Evolutionary conservation across 306 rosid genomes (phyloP), one percentile per base, ranked within the genome.

Genomic region (Vigna angularis): DNA sequence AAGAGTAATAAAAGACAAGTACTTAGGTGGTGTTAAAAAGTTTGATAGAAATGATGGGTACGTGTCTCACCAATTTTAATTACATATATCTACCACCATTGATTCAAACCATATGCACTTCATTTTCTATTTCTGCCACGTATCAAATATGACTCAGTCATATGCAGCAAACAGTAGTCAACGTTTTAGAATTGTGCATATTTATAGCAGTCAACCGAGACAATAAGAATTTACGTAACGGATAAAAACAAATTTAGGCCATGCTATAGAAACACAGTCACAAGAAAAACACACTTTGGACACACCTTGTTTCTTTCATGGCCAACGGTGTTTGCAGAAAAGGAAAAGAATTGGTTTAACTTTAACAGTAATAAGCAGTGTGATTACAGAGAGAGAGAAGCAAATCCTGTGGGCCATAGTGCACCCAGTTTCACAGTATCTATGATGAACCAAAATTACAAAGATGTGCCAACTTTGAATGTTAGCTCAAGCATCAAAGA

Each of bases 361-460:
- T 16, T 77, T 1, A 75, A 62, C 50, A 10, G 57, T 9, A 12
- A 11, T 49, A 50, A 50, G 4, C 1, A 14, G 68, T 64, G 28
- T 13, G 58, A 76, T 64, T 53, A 42, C 66, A 40, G n/a, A 34
- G 44, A 51, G 53, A 16, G 61, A 66, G 49, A 48, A 71, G 77
- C 68, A 67, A 83, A 79, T 56, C 78, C 16, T 51, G 87, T 83
- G 72, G 85, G 45, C 65, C 22, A 20, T 1, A 20, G 70, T 83
- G 79, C 22, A 83, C 90, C 81, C 66, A 67, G 48, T 45, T 65
- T 78, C 80, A 65, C 76, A 66, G 58, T 65, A 34, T 50, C 70
- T 68, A 66, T 15, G 42, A 66, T 28, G 2, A 62, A 34, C 3
- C 26, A 50, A 57, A 71, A 48, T n/a, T 14, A 72, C 65, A 15